Percentiles rank a stretch among this genome's conserved stretches.
Evolutionary conservation across 768 basidiomycete genomes (phyloP).

Genomic region (Hypholoma sublateritium): DNA sequence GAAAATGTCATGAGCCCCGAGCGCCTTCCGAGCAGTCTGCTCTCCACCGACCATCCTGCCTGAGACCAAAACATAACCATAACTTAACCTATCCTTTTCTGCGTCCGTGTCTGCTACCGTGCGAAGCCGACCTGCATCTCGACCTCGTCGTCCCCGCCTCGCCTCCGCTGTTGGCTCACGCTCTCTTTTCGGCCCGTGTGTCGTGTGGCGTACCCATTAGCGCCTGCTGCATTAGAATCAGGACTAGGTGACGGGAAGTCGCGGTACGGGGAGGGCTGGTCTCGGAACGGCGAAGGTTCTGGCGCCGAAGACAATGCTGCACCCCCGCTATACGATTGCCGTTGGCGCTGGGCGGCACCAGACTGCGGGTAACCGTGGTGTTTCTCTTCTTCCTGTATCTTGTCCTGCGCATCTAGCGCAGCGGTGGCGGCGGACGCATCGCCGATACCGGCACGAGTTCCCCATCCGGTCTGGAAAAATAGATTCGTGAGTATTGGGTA

Average conservation of each 20-base stretch:
- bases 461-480: slow-evolving; percentile 77
- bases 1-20: not conserved
- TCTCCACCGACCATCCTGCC: not conserved
- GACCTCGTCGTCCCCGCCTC: slow-evolving; percentile 26
- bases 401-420: slow-evolving; percentile 48
- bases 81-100: not conserved
- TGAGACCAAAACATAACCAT: not conserved
- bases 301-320: not conserved
- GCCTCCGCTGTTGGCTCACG: slow-evolving; percentile 21
- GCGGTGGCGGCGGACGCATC: slow-evolving; percentile 77
- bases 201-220: slow-evolving; percentile 21
- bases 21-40: not conserved
- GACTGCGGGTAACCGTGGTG: slow-evolving; percentile 9
- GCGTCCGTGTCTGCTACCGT: slow-evolving; percentile 11
- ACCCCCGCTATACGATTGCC: not conserved
- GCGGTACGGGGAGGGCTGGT: slow-evolving; percentile 26
- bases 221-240: slow-evolving; percentile 12
- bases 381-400: slow-evolving; percentile 33
- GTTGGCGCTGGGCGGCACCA: slow-evolving; percentile 1
- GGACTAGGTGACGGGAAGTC: slow-evolving; percentile 25
- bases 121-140: slow-evolving; percentile 40
- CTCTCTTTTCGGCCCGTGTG: slow-evolving; percentile 13
- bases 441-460: slow-evolving; percentile 92
- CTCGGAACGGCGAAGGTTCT: slow-evolving; percentile 24
- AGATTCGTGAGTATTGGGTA: not conserved